Conservation (phyloP, 331 rosid genomes). For the Saraca asoca region DNA sequence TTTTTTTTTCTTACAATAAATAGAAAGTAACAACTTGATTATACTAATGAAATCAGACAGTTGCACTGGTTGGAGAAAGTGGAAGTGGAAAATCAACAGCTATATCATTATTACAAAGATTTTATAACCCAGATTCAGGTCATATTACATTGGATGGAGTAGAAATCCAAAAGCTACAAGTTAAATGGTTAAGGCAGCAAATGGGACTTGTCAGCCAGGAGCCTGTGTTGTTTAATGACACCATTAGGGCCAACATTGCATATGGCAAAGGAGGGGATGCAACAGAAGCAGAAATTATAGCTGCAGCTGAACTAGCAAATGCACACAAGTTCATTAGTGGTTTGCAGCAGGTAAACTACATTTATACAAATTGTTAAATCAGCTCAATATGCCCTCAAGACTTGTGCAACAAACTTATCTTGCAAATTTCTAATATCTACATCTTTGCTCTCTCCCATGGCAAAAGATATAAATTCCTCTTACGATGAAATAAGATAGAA, state of each 20-base stretch:
- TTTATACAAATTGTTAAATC: background rate
- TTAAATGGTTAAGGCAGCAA: slow-evolving; percentile 61
- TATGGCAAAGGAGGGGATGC: slow-evolving; percentile 54
- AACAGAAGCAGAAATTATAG: slow-evolving; percentile 53
- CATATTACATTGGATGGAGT: slow-evolving; percentile 54
- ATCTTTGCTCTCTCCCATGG: too few species aligned
- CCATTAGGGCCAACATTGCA: slow-evolving; percentile 60
- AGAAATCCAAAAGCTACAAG: slow-evolving; percentile 44
- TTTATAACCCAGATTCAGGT: slow-evolving; percentile 61
- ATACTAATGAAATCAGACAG: slow-evolving; percentile 42
- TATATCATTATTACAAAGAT: slow-evolving; percentile 54
- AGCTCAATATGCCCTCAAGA: slow-evolving; percentile 6
- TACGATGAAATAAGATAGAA: too few species aligned
- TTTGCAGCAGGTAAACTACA: slow-evolving; percentile 46
- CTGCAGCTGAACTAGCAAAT: slow-evolving; percentile 64
- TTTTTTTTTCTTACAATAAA: background rate
- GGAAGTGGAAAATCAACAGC: slow-evolving; percentile 57
- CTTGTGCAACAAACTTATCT: background rate
- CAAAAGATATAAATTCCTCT: too few species aligned
- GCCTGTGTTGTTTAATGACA: slow-evolving; percentile 60
- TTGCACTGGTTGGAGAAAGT: slow-evolving; percentile 65
- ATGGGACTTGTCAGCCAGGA: slow-evolving; percentile 69
- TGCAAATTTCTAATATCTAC: background rate
- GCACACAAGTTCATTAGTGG: slow-evolving; percentile 54
- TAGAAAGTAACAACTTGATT: slow-evolving; percentile 18